Conservation (phyloP, 495 filamentous ascomycete species). For the Elaphomyces granulatus region DNA sequence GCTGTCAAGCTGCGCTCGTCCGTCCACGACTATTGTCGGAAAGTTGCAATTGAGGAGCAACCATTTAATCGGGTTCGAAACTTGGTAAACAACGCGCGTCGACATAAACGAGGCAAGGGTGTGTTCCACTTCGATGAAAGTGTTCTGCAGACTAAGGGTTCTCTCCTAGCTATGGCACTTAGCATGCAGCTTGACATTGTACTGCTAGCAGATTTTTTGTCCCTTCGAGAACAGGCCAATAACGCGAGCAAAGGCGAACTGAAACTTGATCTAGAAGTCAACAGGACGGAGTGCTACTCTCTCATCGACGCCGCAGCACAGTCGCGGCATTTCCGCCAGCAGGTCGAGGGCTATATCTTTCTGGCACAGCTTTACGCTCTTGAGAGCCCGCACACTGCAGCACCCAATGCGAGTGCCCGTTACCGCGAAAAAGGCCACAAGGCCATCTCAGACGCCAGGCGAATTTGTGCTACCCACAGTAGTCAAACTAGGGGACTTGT, state of each 20-base stretch:
- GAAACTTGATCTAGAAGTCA: slow-evolving; percentile 24
- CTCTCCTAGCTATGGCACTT: slow-evolving; percentile 36
- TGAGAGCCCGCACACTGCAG: slow-evolving; percentile 10
- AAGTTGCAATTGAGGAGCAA: slow-evolving; percentile 41
- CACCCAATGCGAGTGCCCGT: slow-evolving; percentile 1
- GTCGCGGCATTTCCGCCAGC: slow-evolving; percentile 7
- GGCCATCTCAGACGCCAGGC: slow-evolving; percentile 12
- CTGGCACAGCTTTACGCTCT: slow-evolving; percentile 24
- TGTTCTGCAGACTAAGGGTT: slow-evolving; percentile 32
- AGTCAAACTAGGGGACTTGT: slow-evolving; percentile 15
- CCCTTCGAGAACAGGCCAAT: slow-evolving; percentile 8
- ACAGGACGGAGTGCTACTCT: slow-evolving; percentile 19
- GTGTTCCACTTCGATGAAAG: slow-evolving; percentile 28
- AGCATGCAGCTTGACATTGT: slow-evolving; percentile 39
- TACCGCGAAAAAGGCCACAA: slow-evolving; percentile 3
- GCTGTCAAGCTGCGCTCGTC: slow-evolving; percentile 25
- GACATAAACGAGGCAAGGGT: slow-evolving; percentile 23
- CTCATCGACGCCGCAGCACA: slow-evolving; percentile 6
- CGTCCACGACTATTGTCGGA: slow-evolving; percentile 27
- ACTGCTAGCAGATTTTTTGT: slow-evolving; percentile 42
- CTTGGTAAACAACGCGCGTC: slow-evolving; percentile 35
- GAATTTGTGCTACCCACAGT: slow-evolving; percentile 13
- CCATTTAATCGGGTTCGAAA: slow-evolving; percentile 42
- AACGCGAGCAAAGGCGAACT: neutral
- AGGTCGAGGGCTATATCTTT: slow-evolving; percentile 21